Evolutionary conservation across 2,329 filamentous ascomycete species (phyloP), one percentile per base, ranked within the genome.

Genomic region (Pseudogymnoascus destructans): DNA sequence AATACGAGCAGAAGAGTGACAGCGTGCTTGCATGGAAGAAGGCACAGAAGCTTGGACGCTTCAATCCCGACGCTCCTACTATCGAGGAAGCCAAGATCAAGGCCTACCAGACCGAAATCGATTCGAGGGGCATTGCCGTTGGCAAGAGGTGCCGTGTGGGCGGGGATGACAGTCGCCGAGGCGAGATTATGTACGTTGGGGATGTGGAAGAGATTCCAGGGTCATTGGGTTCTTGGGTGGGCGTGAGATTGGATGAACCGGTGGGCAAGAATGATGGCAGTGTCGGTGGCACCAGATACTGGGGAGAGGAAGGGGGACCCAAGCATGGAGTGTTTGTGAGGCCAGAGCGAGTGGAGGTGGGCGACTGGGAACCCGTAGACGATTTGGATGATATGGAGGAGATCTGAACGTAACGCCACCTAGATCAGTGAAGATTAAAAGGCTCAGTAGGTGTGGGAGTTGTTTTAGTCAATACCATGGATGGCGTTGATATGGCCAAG

Each of bases 11-110:
- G 67, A 89, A 91, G 68, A 77, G 83, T 42, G 89, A 96, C 72
- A 92, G 87, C 3, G 93, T 98, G 11, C 80, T 96, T 21, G 88
- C 91, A 5, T 97, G 90, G 90, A 98, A 98, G 74, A 92, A 88
- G 74, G 76, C 83, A n/a, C 85, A 95, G 71, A 91, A 95, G 70
- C 81, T 97, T n/a, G 93, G 93, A 56, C 88, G 93, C 33, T 98
- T 98, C 73, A 89, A 97, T 69, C 93, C 93, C 10, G 78, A 85
- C 65, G 89, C 90, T 6, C 83, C 87, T 15, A 81, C 77, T 61
- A 80, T 86, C 19, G 85, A 90, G 69, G 78, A 88, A 68, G 80
- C 87, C 62, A 87, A 87, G 70, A 75, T 87, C 59, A 78, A 80
- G 13, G 84, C 84, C 36, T 78, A 85, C 40, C 77, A 84, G 63